Evolutionary conservation across 2,329 filamentous ascomycete genomes (phyloP).

Genomic region (Massarina eburnea): DNA sequence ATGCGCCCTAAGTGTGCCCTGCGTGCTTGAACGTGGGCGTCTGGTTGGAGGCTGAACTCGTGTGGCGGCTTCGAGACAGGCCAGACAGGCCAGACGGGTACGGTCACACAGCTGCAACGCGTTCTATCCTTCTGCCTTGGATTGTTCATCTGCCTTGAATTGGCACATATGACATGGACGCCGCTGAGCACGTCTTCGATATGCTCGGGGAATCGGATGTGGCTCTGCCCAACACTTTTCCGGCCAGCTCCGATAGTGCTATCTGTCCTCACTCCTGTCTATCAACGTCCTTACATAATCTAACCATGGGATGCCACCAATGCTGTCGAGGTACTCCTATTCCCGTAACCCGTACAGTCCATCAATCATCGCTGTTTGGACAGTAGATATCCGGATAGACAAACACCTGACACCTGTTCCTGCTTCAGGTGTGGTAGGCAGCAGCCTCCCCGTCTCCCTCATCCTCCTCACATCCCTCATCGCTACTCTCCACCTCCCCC

Average conservation of each 20-base stretch:
- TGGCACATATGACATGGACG: conserved; percentile 20
- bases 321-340: neutral
- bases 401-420: conserved; percentile 8
- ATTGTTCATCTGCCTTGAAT: conserved; percentile 11
- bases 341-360: neutral
- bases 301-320: neutral
- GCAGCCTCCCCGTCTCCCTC: conserved; percentile 28
- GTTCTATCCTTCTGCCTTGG: conserved; percentile 19
- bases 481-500: conserved; percentile 34
- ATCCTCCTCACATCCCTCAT: conserved; percentile 33
- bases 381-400: no score
- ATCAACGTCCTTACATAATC: conserved; percentile 5
- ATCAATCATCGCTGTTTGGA: neutral
- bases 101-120: conserved; percentile 25
- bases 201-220: conserved; percentile 29
- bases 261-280: no score
- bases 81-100: conserved; percentile 23
- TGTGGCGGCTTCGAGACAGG: conserved; percentile 6
- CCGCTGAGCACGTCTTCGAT: conserved; percentile 23
- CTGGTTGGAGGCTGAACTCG: conserved; percentile 30
- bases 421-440: conserved; percentile 36
- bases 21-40: conserved; percentile 36
- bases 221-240: conserved; percentile 14
- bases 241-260: conserved; percentile 7
- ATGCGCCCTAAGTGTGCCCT: conserved; percentile 28